A percentile compares a stretch with the other conserved stretches of the same genome.
phyloP scores from a whole-genome alignment of 176 grass and related monocot species.

The Microstegium vimineum region DNA sequence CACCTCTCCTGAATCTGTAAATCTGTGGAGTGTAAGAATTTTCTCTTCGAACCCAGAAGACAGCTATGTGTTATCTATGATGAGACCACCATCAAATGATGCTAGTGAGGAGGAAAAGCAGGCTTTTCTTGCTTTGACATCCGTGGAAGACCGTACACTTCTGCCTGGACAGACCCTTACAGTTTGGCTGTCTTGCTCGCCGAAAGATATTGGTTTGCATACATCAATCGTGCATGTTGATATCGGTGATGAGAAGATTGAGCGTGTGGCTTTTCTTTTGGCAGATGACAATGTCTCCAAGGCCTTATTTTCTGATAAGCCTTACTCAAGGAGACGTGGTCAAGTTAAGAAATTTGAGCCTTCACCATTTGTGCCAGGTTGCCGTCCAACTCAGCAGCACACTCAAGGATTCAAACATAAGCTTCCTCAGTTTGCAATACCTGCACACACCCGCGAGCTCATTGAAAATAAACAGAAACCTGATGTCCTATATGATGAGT shows the following conservation, averaged over 20 bases:
- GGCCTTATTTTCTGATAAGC: constrained; percentile 64
- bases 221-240: constrained; percentile 86
- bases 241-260: constrained; percentile 76
- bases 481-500: constrained; percentile 54
- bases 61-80: constrained; percentile 72
- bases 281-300: constrained; percentile 73
- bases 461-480: constrained; percentile 58
- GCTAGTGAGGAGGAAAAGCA: constrained; percentile 39
- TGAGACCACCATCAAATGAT: constrained; percentile 66
- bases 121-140: constrained; percentile 56
- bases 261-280: constrained; percentile 78
- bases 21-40: constrained; percentile 80
- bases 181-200: constrained; percentile 88
- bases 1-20: constrained; percentile 54
- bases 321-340: constrained; percentile 52
- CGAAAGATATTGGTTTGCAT: constrained; percentile 86
- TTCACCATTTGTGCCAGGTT: constrained; percentile 54
- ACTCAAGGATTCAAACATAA: constrained; percentile 53
- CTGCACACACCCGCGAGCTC: constrained; percentile 56
- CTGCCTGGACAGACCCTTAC: constrained; percentile 64
- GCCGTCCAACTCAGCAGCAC: constrained; percentile 41
- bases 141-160: constrained; percentile 72
- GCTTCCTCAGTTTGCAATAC: constrained; percentile 73
- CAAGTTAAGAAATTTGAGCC: constrained; percentile 54
- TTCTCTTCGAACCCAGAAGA: constrained; percentile 90